phyloP scores from a whole-genome alignment of 192 early-diverging fungal genomes.

The Mycoemilia scoparia region DNA sequence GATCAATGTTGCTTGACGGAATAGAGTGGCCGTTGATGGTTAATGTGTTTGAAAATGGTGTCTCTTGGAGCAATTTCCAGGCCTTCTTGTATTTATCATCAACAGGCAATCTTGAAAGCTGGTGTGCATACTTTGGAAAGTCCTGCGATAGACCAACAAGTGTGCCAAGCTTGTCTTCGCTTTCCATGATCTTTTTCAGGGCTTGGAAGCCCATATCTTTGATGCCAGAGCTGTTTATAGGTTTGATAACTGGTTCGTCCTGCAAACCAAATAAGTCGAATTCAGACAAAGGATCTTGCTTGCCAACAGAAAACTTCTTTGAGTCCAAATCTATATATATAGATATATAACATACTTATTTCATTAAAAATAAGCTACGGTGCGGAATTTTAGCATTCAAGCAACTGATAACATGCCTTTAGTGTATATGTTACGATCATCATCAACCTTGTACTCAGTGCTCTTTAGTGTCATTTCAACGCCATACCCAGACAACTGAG shows the following conservation, averaged over 20 bases:
- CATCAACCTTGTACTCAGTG: constrained; percentile 90
- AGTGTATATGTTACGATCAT: constrained; percentile 56
- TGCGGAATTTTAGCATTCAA: too few species aligned
- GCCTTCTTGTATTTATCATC: too few species aligned
- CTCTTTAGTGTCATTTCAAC: constrained; percentile 89
- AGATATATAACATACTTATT: too few species aligned
- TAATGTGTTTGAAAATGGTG: constrained; percentile 30
- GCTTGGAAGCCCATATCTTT: constrained; percentile 49
- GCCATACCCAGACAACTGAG: constrained; percentile 73
- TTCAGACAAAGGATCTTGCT: too few species aligned
- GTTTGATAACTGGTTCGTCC: neutral
- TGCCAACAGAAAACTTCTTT: too few species aligned
- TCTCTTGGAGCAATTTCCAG: too few species aligned
- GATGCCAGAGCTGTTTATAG: constrained; percentile 6
- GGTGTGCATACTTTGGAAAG: constrained; percentile 77
- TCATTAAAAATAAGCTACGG: too few species aligned
- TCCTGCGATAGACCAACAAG: constrained; percentile 57
- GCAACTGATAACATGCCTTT: constrained; percentile 9
- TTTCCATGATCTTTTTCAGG: constrained; percentile 44
- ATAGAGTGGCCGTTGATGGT: constrained; percentile 46
- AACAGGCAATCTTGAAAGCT: constrained; percentile 37
- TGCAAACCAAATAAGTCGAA: neutral
- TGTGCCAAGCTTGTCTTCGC: constrained; percentile 38
- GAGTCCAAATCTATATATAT: too few species aligned
- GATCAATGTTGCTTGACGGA: constrained; percentile 33